These are phyloP conservation scores for Heritiera littoralis DNA, from an alignment of 345 rosid species.

Conservation along the genomic window DNA sequence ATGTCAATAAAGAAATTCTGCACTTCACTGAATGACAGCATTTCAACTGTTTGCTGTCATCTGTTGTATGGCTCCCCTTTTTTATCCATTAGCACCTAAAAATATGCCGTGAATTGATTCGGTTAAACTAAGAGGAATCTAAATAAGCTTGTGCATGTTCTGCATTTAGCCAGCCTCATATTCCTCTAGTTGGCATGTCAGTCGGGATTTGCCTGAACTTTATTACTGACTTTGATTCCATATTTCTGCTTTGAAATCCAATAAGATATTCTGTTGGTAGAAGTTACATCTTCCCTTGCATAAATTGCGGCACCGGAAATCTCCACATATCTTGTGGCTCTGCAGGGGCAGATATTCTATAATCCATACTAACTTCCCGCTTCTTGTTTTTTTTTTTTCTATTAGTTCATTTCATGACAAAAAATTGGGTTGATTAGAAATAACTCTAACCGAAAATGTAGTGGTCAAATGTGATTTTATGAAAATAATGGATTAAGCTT, in stretches of 20 bases:
- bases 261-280: constrained; percentile 8
- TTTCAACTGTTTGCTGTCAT: constrained; percentile 11
- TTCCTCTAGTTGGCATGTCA: background rate
- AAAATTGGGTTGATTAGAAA: background rate
- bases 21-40: background rate
- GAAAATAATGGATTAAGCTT: background rate
- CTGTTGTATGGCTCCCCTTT: background rate
- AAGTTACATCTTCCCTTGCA: background rate
- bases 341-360: background rate
- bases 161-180: background rate
- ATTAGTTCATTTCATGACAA: background rate
- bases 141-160: background rate
- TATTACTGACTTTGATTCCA: constrained; percentile 13
- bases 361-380: background rate
- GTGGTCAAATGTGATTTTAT: background rate
- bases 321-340: background rate
- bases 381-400: background rate
- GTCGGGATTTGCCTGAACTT: constrained; percentile 3
- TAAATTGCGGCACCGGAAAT: background rate
- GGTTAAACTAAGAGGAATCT: background rate
- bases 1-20: constrained; percentile 10
- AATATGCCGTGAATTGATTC: constrained; percentile 12
- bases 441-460: background rate
- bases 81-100: background rate
- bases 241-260: background rate